Evolutionary conservation across 2,329 filamentous ascomycete genomes (phyloP), one percentile per base, ranked within the genome.

Genomic region (Diaporthe helianthi): DNA sequence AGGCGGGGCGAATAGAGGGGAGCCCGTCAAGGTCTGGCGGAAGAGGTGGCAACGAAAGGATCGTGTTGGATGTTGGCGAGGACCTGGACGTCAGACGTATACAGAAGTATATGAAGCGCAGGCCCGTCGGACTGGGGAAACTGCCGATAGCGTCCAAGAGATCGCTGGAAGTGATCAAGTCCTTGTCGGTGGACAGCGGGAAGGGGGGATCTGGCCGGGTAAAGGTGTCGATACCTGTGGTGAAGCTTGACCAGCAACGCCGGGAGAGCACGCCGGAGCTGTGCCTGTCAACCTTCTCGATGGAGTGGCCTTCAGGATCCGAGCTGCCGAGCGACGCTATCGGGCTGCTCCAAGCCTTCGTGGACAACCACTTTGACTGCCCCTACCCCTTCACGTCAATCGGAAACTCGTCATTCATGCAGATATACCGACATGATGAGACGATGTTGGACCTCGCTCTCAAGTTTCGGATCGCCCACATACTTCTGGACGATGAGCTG

Each of bases 21-120:
- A 41, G 44, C 31, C 68, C 26, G 19, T 53, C 44, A 3, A 51
- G 22, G 3, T n/a, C 52, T 29, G 38, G 22, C 29, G 33, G 19
- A 41, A 41, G 17, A 24, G 36, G 17, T 9, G 29, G 15, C 3
- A 52, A 36, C n/a, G 66, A 44, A 19, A 49, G 65, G 9, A 41
- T 67, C 29, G 47, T 68, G 36, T 13, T 70, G 52, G 58, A 70
- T 13, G 10, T 68, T 3, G 47, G 41, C 1, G 54, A 67, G 4
- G 47, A 51, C 4, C 3, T 55, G 46, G 60, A 68, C 12, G 58
- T 71, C n/a, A 54, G 33, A 29, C 47, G 60, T 13, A 64, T 71
- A 49, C 70, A 68, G 47, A 70, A 64, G 46, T 71, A 71, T 31
- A 63, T 71, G 46, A 71, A 71, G 60, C 64, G 70, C 4, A 70